A percentile compares a stretch with the other conserved stretches of the same genome.
These are phyloP conservation scores for Aspergillus terreus DNA, from an alignment of 2,329 filamentous ascomycete genomes.

Conservation along the genomic window DNA sequence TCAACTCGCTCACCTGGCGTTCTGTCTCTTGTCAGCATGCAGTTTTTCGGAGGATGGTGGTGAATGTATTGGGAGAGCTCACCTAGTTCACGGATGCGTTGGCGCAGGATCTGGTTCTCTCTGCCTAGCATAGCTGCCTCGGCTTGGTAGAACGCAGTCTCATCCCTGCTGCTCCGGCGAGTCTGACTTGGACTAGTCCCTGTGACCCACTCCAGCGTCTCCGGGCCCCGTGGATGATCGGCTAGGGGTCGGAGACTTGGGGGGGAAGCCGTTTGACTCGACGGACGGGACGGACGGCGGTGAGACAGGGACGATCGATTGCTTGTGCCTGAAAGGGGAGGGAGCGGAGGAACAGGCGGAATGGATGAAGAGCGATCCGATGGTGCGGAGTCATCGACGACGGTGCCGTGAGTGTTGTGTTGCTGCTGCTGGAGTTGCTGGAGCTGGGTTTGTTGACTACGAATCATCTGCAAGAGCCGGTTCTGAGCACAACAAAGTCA, in stretches of 20 bases:
- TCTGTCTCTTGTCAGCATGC: slow-evolving; percentile 16
- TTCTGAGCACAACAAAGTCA: slow-evolving; percentile 32
- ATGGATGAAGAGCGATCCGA: slow-evolving; percentile 25
- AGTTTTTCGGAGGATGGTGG: background rate
- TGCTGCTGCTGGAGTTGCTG: slow-evolving; percentile 38
- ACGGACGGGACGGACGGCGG: slow-evolving; percentile 31
- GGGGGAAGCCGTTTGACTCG: slow-evolving; percentile 37
- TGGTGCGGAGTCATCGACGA: slow-evolving; percentile 45
- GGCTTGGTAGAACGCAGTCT: slow-evolving; percentile 46
- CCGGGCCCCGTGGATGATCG: slow-evolving; percentile 21
- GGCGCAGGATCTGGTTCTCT: slow-evolving; percentile 48
- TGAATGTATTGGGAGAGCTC: slow-evolving; percentile 12
- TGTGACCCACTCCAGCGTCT: slow-evolving; percentile 24
- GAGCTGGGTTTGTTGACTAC: slow-evolving; percentile 45
- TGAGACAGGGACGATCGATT: slow-evolving; percentile 23
- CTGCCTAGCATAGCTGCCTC: slow-evolving; percentile 44
- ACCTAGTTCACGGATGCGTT: slow-evolving; percentile 47
- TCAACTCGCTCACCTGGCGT: slow-evolving; percentile 29
- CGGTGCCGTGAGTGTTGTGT: slow-evolving; percentile 17
- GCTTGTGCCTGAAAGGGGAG: slow-evolving; percentile 3
- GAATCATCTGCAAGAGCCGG: slow-evolving; percentile 48
- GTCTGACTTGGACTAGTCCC: slow-evolving; percentile 23
- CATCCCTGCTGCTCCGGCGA: slow-evolving; percentile 43
- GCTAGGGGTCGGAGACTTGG: slow-evolving; percentile 28
- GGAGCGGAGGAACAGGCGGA: slow-evolving; percentile 28